Base-by-base conservation (phyloP, 2,329 filamentous ascomycete species). In the Metarhizium rileyi region DNA sequence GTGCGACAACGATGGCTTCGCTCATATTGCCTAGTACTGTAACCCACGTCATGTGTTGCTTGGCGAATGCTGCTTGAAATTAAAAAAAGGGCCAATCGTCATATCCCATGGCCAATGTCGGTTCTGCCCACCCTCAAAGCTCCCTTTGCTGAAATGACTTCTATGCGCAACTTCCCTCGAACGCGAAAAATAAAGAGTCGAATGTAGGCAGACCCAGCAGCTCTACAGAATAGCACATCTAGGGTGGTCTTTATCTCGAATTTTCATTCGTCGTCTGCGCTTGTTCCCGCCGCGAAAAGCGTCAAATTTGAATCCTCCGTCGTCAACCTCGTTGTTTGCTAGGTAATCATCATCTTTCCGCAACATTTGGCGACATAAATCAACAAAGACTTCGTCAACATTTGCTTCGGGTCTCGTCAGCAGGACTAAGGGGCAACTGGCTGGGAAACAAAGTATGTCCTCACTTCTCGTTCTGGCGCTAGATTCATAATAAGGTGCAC, bases 401-500 rank as follows among this genome's bases (percentile, higher is more conserved):
- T 95, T 95, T 55, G 86, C 77, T 80, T 47, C 7, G 25, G 6
- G 20, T 25, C 8, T 22, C 25, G 38, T 42, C 16, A 42, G 38
- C 38, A 16, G 23, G 8, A 33, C 20, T 9, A 9, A 5, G 16
- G n/a, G 26, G n/a, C n/a, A n/a, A n/a, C 28, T 30, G 38, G 33
- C 20, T n/a, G 46, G 2, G 10, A 12, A 4, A 26, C 14, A n/a
- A 3, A 9, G 10, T 16, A 6, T 9, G 42, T 51, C 66, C 76
- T 62, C 63, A 87, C 62, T 87, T 61, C 84, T 76, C 58, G 87
- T 83, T 55, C 90, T 77, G 46, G 90, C 90, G 55, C 86, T 91
- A 33, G 90, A 86, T 70, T 95, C 90, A 63, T 95, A 95, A 66
- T 95, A 95, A 0, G 90, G 90, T 33, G 87, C 87, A 20, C 84